These are phyloP conservation scores for Annona squamosa DNA, from an alignment of 164 flowering plant species.

Conservation along the genomic window DNA sequence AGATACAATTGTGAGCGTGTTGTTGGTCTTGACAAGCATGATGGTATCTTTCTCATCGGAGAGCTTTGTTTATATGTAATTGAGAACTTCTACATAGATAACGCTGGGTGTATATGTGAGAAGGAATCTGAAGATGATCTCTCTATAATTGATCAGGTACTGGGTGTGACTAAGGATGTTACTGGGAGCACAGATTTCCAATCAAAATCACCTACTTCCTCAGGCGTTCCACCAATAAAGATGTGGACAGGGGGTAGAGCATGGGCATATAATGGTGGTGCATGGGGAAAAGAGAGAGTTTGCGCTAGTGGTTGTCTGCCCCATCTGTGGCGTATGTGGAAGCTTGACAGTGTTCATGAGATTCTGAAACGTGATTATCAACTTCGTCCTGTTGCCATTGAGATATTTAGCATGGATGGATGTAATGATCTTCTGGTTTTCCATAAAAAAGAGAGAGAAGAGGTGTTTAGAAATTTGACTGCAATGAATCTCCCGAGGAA, in stretches of 20 bases:
- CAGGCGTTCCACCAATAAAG: slow-evolving; percentile 54
- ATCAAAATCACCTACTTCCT: slow-evolving; percentile 62
- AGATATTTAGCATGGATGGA: slow-evolving; percentile 99
- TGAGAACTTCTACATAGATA: slow-evolving; percentile 91
- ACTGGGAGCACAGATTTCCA: slow-evolving; percentile 61
- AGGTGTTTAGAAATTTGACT: slow-evolving; percentile 85
- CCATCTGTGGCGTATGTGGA: slow-evolving; percentile 99
- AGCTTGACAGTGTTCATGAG: slow-evolving; percentile 92
- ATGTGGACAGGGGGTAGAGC: slow-evolving; percentile 80
- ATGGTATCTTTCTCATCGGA: slow-evolving; percentile 94
- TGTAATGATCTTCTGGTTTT: slow-evolving; percentile 97
- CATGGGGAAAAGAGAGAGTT: slow-evolving; percentile 98
- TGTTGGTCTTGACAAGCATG: slow-evolving; percentile 97
- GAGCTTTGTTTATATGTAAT: slow-evolving; percentile 81
- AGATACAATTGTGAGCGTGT: slow-evolving; percentile 95
- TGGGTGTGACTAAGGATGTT: slow-evolving; percentile 90
- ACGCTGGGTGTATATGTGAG: slow-evolving; percentile 81
- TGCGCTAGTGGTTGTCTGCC: slow-evolving; percentile 66
- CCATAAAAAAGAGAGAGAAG: slow-evolving; percentile 98
- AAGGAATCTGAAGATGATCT: slow-evolving; percentile 90
- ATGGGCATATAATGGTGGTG: slow-evolving; percentile 98
- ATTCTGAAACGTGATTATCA: slow-evolving; percentile 97
- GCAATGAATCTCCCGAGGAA: slow-evolving; percentile 98
- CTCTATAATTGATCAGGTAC: slow-evolving; percentile 95
- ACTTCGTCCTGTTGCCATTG: slow-evolving; percentile 98